phyloP scores from a whole-genome alignment of 768 basidiomycete species.

The Pseudohyphozyma bogoriensis region DNA sequence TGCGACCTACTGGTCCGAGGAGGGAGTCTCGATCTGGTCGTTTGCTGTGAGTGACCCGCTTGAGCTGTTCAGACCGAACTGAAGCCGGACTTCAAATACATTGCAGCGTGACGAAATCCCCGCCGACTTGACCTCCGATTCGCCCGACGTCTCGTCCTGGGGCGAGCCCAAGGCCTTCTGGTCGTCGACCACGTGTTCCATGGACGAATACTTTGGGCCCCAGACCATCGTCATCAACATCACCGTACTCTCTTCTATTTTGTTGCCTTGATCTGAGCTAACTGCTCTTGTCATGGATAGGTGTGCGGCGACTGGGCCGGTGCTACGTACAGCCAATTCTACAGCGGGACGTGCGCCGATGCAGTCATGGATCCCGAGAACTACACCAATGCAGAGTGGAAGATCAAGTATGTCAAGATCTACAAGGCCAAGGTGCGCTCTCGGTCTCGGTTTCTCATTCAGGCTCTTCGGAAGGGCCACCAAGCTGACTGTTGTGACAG shows the following conservation, averaged over 20 bases:
- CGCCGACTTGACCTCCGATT: slow-evolving; percentile 5
- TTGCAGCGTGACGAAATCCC: slow-evolving; percentile 16
- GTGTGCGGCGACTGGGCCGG: slow-evolving; percentile 2
- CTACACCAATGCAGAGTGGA: slow-evolving; percentile 62
- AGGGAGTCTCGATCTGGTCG: slow-evolving; percentile 51
- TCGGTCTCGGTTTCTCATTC: too few relatives aligned
- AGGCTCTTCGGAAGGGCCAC: too few relatives aligned
- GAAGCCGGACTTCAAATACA: not conserved
- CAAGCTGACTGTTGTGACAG: too few relatives aligned
- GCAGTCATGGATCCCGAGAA: slow-evolving; percentile 32
- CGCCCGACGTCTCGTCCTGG: slow-evolving; percentile 9
- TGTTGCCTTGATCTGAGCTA: not conserved
- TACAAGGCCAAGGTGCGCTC: too few relatives aligned
- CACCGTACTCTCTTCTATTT: slow-evolving; percentile 28
- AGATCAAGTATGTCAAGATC: slow-evolving; percentile 44
- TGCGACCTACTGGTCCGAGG: slow-evolving; percentile 40
- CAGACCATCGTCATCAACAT: slow-evolving; percentile 22
- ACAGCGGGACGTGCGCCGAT: slow-evolving; percentile 8
- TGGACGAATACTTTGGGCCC: slow-evolving; percentile 6
- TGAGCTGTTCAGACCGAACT: not conserved
- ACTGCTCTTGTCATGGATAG: slow-evolving; percentile 1
- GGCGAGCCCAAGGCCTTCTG: slow-evolving; percentile 6
- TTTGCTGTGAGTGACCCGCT: slow-evolving; percentile 35
- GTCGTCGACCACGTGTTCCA: slow-evolving; percentile 2
- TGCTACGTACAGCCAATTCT: slow-evolving; percentile 1